These are phyloP conservation scores for Camellia granthamiana DNA, from an alignment of 148 eudicot species.

Conservation along the genomic window DNA sequence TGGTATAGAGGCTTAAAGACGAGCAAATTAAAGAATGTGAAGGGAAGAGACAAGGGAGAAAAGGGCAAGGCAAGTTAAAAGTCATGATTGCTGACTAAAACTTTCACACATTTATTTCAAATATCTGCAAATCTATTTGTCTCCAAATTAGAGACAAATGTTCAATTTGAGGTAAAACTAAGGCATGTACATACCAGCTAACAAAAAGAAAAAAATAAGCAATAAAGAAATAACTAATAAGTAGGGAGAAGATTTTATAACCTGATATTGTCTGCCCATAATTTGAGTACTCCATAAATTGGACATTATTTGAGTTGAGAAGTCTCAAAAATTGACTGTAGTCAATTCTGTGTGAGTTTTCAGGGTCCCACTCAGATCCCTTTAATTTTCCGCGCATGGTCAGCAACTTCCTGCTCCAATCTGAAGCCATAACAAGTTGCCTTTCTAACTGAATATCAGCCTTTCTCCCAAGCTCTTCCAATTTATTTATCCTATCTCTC, in stretches of 20 bases:
- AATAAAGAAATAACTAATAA: background rate
- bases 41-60: background rate
- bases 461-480: conserved; percentile 76
- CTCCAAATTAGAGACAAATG: background rate
- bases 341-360: conserved; percentile 65
- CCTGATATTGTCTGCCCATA: conserved; percentile 89
- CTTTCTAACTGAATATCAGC: conserved; percentile 89
- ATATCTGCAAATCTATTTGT: too few relatives aligned
- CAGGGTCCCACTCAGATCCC: conserved; percentile 96
- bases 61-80: background rate
- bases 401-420: conserved; percentile 85
- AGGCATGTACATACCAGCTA: background rate
- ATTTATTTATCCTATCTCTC: conserved; percentile 57
- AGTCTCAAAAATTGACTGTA: conserved; percentile 78
- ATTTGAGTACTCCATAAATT: conserved; percentile 88
- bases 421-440: conserved; percentile 90
- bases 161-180: background rate
- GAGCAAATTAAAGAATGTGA: background rate
- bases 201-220: background rate
- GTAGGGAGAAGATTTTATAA: conserved; percentile 19
- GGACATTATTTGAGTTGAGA: conserved; percentile 72
- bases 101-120: background rate
- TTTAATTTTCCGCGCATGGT: conserved; percentile 72
- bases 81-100: background rate
- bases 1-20: background rate